Percentiles rank a stretch among this genome's conserved stretches.
These are phyloP conservation scores for Mrakiaceae sp. DNA, from an alignment of 1,284 basidiomycete species.

Conservation along the genomic window DNA sequence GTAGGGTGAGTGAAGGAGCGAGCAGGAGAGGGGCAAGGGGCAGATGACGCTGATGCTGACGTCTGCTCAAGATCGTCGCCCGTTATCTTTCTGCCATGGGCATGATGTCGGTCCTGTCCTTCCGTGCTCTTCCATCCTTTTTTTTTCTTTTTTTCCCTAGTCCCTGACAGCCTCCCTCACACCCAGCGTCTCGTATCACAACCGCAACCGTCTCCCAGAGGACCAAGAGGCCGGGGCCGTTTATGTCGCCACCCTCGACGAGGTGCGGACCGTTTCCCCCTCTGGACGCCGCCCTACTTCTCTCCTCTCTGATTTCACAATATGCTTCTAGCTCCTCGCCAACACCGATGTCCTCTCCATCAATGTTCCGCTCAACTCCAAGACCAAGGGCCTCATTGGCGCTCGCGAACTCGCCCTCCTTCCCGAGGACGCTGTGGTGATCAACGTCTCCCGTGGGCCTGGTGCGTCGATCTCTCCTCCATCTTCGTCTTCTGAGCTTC, in stretches of 20 bases:
- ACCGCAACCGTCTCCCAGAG: not conserved
- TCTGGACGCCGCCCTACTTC: no score
- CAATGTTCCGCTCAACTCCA: conserved; percentile 4
- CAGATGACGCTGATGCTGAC: not conserved
- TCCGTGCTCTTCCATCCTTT: no score
- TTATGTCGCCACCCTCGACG: conserved; percentile 4
- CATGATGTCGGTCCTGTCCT: not conserved
- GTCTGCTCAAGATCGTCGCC: not conserved
- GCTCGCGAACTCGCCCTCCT: conserved; percentile 8
- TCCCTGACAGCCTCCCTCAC: no score
- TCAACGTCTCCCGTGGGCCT: conserved; percentile 11
- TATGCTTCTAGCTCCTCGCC: conserved; percentile 1
- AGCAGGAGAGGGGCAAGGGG: no score
- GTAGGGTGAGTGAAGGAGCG: not conserved
- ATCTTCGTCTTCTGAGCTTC: not conserved
- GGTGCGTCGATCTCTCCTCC: not conserved
- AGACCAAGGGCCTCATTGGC: conserved; percentile 1
- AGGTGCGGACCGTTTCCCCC: not conserved
- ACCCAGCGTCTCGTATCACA: conserved; percentile 3
- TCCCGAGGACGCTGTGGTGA: not conserved
- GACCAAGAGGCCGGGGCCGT: not conserved
- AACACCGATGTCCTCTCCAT: conserved; percentile 13
- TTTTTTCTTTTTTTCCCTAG: no score
- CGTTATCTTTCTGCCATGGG: conserved; percentile 9
- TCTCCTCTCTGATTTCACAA: not conserved